Base-by-base conservation (phyloP, 1,139 yeast genomes). In the Candida sanyaensis region DNA sequence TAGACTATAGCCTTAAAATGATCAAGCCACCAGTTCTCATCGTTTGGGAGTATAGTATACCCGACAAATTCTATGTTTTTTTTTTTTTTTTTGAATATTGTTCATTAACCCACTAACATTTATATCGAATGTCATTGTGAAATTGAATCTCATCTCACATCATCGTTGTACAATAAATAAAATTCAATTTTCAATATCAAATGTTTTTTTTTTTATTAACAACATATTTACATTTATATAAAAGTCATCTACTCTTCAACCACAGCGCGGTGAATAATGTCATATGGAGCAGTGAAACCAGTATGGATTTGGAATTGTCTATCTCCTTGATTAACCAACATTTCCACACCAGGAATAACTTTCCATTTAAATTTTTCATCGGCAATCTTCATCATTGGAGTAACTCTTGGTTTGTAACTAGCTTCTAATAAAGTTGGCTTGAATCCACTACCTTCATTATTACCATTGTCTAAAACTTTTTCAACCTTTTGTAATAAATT, bases 321-420 rank as follows among this genome's bases (percentile, higher is more conserved):
- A 43, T 88, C 84, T 46, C 98, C 99, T 68, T 93, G 98, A 67
- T 88, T 84, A 23, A 91, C 90, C 56, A 93, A 78, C 96, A 93
- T 88, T 59, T 90, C 91, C 37, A 86, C 84, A 17, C 99, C 99
- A 26, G 93, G 89, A 55, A 92, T 78, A 12, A 84, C 85, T 28
- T 73, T 76, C 96, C 96, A 91, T 3, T 64, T 60, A 55, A 68
- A 79, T 56, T 78, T 72, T 39, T 78, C 80, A 38, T 65, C 63
- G 2, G 97, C 96, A 40, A 88, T 63, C 59, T 74, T 73, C 96
- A 92, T 91, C 47, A 92, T 73, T 7, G 96, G 95, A 0, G 98
- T 92, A 11, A 84, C 75, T 36, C 81, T 71, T 17, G 98, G 98
- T 65, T 89, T 90, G 73, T 93, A 93, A 23, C 97, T 96, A 34